phyloP scores from a whole-genome alignment of 2,329 filamentous ascomycete genomes.

The Claviceps humidiphila region DNA sequence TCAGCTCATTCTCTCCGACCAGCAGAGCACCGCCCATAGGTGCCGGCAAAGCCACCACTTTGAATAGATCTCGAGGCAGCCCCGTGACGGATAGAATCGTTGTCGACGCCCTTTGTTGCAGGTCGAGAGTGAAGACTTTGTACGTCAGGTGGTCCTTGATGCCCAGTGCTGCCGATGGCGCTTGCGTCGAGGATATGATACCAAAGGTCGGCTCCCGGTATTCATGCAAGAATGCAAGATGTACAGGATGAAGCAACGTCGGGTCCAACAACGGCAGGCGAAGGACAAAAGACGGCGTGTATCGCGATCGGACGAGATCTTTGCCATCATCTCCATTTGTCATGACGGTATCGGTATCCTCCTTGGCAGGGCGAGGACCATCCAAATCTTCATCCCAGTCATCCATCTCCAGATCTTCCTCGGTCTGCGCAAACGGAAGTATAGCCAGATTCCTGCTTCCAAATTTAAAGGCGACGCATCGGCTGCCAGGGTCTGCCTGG shows the following conservation, averaged over 20 bases:
- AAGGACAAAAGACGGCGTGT: constrained; percentile 84
- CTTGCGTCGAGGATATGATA: constrained; percentile 67
- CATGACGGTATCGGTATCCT: constrained; percentile 15
- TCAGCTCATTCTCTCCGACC: constrained; percentile 76
- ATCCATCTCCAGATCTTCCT: constrained; percentile 82
- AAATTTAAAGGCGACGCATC: constrained; percentile 92
- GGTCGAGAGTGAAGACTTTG: constrained; percentile 87
- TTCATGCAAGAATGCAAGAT: constrained; percentile 87
- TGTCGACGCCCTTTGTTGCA: constrained; percentile 87
- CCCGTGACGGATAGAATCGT: constrained; percentile 76
- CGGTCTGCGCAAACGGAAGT: constrained; percentile 74
- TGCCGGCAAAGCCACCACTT: constrained; percentile 67
- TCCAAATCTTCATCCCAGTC: constrained; percentile 79
- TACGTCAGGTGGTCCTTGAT: constrained; percentile 79
- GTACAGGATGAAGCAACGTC: constrained; percentile 73
- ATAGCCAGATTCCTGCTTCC: constrained; percentile 81
- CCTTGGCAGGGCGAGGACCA: constrained; percentile 45
- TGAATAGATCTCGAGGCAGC: constrained; percentile 76
- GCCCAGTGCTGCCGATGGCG: constrained; percentile 64
- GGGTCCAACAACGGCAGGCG: constrained; percentile 82
- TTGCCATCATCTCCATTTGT: constrained; percentile 21
- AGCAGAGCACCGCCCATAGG: constrained; percentile 83
- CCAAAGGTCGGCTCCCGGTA: constrained; percentile 97
- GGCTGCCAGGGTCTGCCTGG: constrained; percentile 77
- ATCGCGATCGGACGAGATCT: constrained; percentile 41